phyloP scores from a whole-genome alignment of 352 stramenopile species.

The Pythium vanterpoolii region DNA sequence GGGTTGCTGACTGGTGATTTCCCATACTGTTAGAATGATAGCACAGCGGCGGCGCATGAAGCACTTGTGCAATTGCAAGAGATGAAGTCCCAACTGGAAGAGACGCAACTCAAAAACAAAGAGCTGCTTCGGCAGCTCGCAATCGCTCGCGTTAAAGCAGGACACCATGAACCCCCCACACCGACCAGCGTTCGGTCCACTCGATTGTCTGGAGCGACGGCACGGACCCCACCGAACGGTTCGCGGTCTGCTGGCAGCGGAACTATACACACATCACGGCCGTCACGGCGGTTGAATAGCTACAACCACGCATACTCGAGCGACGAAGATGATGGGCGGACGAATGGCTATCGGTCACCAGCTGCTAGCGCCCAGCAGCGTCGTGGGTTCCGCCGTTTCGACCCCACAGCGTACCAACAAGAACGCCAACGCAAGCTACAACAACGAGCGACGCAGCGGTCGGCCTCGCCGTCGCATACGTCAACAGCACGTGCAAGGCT shows the following conservation, averaged over 20 bases:
- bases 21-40: slow-evolving; percentile 37
- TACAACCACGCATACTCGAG: slow-evolving; percentile 15
- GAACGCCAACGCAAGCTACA: slow-evolving; percentile 62
- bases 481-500: not conserved
- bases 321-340: slow-evolving; percentile 18
- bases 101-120: slow-evolving; percentile 71
- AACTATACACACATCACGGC: not conserved
- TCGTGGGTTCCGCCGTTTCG: slow-evolving; percentile 59
- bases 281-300: not conserved
- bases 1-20: not conserved
- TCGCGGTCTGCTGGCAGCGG: not conserved
- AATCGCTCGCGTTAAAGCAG: slow-evolving; percentile 46
- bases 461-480: slow-evolving; percentile 27
- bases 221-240: slow-evolving; percentile 1
- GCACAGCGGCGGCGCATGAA: slow-evolving; percentile 45
- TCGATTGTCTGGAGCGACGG: not conserved
- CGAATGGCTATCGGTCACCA: slow-evolving; percentile 17
- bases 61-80: slow-evolving; percentile 53
- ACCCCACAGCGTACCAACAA: slow-evolving; percentile 79
- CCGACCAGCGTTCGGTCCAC: not conserved
- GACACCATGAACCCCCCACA: not conserved
- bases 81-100: slow-evolving; percentile 57
- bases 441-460: slow-evolving; percentile 23
- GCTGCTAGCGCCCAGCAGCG: slow-evolving; percentile 1
- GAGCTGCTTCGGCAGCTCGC: slow-evolving; percentile 72